phyloP scores from a whole-genome alignment of 805 yeast species.

The Candida gorgasii region DNA sequence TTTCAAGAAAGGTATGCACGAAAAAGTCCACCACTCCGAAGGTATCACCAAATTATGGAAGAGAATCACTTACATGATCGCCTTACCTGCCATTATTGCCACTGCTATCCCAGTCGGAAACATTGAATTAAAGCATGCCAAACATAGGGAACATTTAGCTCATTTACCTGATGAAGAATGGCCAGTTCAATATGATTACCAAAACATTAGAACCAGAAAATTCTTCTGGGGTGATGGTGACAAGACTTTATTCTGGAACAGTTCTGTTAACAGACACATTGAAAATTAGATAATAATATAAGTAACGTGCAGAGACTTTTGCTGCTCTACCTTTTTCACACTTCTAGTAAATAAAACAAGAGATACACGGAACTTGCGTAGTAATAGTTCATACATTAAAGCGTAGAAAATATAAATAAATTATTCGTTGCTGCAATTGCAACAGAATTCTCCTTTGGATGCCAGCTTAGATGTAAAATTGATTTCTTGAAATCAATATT shows the following conservation, averaged over 20 bases:
- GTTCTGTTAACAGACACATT: conserved; percentile 85
- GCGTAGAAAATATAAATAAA: conserved; percentile 78
- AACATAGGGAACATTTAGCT: conserved; percentile 77
- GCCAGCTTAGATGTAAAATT: conserved; percentile 96
- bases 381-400: conserved; percentile 31
- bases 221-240: conserved; percentile 99
- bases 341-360: too few relatives aligned
- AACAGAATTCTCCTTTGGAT: conserved; percentile 92
- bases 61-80: conserved; percentile 76
- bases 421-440: conserved; percentile 99
- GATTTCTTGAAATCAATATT: conserved; percentile 91
- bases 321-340: too few relatives aligned
- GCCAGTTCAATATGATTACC: conserved; percentile 89
- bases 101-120: conserved; percentile 80
- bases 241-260: conserved; percentile 95
- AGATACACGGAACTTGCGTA: background rate
- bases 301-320: too few relatives aligned
- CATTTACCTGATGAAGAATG: conserved; percentile 86
- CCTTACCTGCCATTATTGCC: conserved; percentile 76
- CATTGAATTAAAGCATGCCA: conserved; percentile 84
- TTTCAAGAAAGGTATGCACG: conserved; percentile 60
- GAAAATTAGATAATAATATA: conserved; percentile 24
- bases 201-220: conserved; percentile 82
- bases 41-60: conserved; percentile 80
- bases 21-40: conserved; percentile 76